A percentile compares a stretch with the other conserved stretches of the same genome.
phyloP scores from a whole-genome alignment of 1,139 yeast genomes.

The Petasospora fabianii region DNA sequence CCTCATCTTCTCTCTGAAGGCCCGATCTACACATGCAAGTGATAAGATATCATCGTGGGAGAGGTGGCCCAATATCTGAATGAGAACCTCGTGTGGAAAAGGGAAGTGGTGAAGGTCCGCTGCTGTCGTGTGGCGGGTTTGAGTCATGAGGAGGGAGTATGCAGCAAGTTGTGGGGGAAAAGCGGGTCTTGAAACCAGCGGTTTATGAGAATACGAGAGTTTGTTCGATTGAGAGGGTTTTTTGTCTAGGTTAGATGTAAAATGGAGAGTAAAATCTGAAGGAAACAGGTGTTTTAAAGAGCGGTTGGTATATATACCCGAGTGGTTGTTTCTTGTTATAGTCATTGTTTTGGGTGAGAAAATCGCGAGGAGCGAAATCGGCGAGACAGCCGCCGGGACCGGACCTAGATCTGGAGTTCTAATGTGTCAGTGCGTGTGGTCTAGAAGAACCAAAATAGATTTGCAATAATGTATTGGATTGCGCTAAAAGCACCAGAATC shows the following conservation, averaged over 20 bases:
- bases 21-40: slow-evolving; percentile 10
- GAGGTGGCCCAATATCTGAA: slow-evolving; percentile 14
- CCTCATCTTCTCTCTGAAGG: slow-evolving; percentile 11
- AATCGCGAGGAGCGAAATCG: not conserved
- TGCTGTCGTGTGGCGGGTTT: not conserved
- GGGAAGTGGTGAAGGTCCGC: slow-evolving; percentile 1
- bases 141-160: not conserved
- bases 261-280: not conserved
- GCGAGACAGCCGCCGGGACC: not conserved
- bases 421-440: not conserved
- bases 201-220: too few relatives aligned
- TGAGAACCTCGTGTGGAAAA: slow-evolving; percentile 14
- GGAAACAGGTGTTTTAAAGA: not conserved
- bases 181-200: not conserved
- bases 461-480: too few relatives aligned
- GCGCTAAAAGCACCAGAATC: too few relatives aligned
- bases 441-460: not conserved
- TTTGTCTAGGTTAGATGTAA: too few relatives aligned
- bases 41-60: slow-evolving; percentile 18
- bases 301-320: not conserved
- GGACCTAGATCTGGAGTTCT: too few relatives aligned
- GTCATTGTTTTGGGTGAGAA: not conserved
- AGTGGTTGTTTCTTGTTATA: not conserved
- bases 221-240: too few relatives aligned
- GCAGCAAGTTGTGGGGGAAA: not conserved